A percentile compares a stretch with the other conserved stretches of the same genome.
Conservation (phyloP, 169 alveolate genomes). For the Plasmodium blacklocki region DNA sequence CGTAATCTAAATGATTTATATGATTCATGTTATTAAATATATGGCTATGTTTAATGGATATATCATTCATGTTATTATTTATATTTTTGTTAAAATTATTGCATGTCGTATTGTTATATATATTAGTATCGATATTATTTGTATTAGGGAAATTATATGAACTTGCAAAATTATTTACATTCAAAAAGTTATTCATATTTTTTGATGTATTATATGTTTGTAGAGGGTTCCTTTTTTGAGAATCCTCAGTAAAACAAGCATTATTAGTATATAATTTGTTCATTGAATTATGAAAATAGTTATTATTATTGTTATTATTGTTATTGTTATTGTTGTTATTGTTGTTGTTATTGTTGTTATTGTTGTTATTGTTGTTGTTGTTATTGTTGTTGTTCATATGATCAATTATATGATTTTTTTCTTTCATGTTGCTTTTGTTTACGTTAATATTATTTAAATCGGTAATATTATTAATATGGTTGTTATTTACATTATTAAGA, state of each 20-base stretch:
- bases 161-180: background rate
- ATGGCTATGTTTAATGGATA: background rate
- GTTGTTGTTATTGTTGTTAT: no score
- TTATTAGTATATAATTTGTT: no score
- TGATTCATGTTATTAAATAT: conserved; percentile 1
- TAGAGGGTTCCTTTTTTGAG: no score
- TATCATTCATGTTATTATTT: background rate
- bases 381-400: no score
- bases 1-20: background rate
- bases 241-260: no score
- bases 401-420: background rate
- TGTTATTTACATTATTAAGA: conserved; percentile 2
- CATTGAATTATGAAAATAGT: no score
- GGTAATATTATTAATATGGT: background rate
- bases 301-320: no score
- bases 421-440: background rate
- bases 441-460: background rate
- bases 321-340: no score
- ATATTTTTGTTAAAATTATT: conserved; percentile 6
- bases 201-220: background rate
- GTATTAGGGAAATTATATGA: background rate
- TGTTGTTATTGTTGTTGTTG: no score
- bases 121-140: background rate
- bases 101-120: background rate
- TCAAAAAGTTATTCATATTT: background rate